Evolutionary conservation across 805 yeast genomes (phyloP).

Genomic region (Saccharomycopsis sp.): DNA sequence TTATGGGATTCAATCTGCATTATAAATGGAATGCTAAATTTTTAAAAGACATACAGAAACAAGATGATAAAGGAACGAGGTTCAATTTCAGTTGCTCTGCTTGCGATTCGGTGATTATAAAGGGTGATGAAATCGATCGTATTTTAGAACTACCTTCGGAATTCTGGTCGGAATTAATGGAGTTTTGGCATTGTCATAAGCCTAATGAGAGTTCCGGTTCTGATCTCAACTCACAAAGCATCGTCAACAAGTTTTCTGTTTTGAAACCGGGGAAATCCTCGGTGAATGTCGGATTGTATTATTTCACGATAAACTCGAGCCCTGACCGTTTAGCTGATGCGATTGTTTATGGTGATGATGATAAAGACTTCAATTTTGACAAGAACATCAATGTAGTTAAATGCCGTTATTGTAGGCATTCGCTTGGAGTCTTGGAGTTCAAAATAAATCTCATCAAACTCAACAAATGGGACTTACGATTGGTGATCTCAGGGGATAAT

Average conservation of each 20-base stretch:
- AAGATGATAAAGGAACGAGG: slow-evolving; percentile 14
- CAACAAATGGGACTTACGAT: slow-evolving; percentile 50
- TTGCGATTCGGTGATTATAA: slow-evolving; percentile 30
- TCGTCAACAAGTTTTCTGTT: slow-evolving; percentile 31
- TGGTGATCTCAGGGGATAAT: slow-evolving; percentile 24
- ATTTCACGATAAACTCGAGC: slow-evolving; percentile 36
- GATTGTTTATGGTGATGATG: slow-evolving; percentile 16
- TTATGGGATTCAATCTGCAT: slow-evolving; percentile 23
- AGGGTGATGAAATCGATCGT: slow-evolving; percentile 28
- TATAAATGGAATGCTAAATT: slow-evolving; percentile 41
- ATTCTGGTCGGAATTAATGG: slow-evolving; percentile 92
- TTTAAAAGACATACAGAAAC: slow-evolving; percentile 24
- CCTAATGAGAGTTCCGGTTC: slow-evolving; percentile 33
- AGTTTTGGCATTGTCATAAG: slow-evolving; percentile 95
- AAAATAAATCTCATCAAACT: slow-evolving; percentile 32
- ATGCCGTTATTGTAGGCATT: slow-evolving; percentile 34
- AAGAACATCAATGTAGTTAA: slow-evolving; percentile 19
- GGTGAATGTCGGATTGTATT: slow-evolving; percentile 52
- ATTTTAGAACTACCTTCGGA: slow-evolving; percentile 80
- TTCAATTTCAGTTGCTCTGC: slow-evolving; percentile 30
- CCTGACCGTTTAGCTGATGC: slow-evolving; percentile 6
- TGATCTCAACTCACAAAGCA: not conserved
- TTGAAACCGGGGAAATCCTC: slow-evolving; percentile 38
- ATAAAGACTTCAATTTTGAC: slow-evolving; percentile 13
- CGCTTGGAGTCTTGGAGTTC: slow-evolving; percentile 37